Conservation (phyloP, 495 filamentous ascomycete species). For the Opeltia flavorubescens region DNA sequence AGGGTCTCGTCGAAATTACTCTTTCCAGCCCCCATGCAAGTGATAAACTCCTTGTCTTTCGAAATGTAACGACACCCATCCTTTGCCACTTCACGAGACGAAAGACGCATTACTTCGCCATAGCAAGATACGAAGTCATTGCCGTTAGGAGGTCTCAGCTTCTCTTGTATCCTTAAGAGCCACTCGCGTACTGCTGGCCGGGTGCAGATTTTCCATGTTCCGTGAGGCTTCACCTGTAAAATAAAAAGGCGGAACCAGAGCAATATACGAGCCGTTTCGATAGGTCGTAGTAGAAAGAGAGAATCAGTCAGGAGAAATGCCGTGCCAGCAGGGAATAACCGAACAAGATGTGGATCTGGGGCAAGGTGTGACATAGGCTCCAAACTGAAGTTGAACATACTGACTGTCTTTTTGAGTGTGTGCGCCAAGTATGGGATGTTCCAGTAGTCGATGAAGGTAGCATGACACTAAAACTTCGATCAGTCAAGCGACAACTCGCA, state of each 20-base stretch:
- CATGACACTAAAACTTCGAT: neutral
- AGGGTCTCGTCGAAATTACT: conserved; percentile 3
- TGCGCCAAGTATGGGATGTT: conserved; percentile 18
- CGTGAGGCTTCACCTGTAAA: conserved; percentile 13
- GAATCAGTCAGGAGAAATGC: conserved; percentile 52
- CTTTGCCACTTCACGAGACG: conserved; percentile 2
- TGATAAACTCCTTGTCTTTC: conserved; percentile 6
- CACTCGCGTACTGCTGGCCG: conserved; percentile 27
- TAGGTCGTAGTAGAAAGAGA: conserved; percentile 37
- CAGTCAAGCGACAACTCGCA: conserved; percentile 18
- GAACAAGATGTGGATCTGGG: conserved; percentile 20
- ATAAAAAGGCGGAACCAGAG: conserved; percentile 36
- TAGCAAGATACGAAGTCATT: conserved; percentile 8
- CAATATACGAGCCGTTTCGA: conserved; percentile 35
- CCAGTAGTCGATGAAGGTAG: neutral
- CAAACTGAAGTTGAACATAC: conserved; percentile 28
- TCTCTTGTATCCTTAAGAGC: conserved; percentile 14
- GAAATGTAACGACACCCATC: conserved; percentile 7
- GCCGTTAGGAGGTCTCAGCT: neutral
- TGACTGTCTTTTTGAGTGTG: conserved; percentile 15
- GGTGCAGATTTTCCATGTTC: conserved; percentile 27
- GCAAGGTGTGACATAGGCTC: conserved; percentile 17
- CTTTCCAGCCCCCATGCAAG: neutral
- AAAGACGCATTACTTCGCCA: conserved; percentile 5
- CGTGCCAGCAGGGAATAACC: conserved; percentile 43